Evolutionary conservation across 768 basidiomycete genomes (phyloP).

Genomic region (Leccinum ochraceum): DNA sequence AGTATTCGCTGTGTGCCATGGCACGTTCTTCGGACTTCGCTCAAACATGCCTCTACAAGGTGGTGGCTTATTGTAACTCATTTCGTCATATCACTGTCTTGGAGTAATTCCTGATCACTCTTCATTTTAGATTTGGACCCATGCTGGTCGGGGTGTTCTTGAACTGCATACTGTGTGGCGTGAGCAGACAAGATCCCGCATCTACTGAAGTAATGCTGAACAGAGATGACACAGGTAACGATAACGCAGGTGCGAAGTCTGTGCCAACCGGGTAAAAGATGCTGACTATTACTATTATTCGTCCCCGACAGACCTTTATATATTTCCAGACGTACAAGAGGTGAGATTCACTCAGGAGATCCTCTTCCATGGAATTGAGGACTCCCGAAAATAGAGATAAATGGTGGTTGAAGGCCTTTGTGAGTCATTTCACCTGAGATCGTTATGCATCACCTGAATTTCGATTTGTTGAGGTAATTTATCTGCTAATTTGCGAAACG

Average conservation of each 20-base stretch:
- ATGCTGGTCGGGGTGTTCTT: slow-evolving; percentile 15
- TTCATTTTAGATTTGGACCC: slow-evolving; percentile 34
- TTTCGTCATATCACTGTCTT: neutral
- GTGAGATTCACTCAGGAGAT: slow-evolving; percentile 23
- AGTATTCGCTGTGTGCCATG: neutral
- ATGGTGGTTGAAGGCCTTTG: slow-evolving; percentile 47
- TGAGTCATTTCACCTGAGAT: slow-evolving; percentile 24
- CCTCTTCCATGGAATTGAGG: neutral
- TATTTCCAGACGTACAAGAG: slow-evolving; percentile 46
- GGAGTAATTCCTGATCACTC: slow-evolving; percentile 36
- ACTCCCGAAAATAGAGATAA: slow-evolving; percentile 34
- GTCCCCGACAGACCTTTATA: slow-evolving; percentile 39
- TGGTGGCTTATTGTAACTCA: slow-evolving; percentile 1
- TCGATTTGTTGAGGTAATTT: slow-evolving; percentile 34
- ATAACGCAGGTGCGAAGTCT: slow-evolving; percentile 13
- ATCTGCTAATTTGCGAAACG: slow-evolving; percentile 50
- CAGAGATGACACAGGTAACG: slow-evolving; percentile 1
- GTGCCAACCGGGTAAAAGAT: neutral
- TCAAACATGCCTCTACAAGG: neutral
- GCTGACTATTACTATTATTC: neutral
- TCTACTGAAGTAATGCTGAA: neutral
- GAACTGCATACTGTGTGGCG: slow-evolving; percentile 20
- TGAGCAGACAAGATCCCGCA: neutral
- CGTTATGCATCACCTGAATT: neutral
- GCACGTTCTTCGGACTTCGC: neutral